Conservation (phyloP, 2,329 filamentous ascomycete species). For the Pyricularia sp. region DNA sequence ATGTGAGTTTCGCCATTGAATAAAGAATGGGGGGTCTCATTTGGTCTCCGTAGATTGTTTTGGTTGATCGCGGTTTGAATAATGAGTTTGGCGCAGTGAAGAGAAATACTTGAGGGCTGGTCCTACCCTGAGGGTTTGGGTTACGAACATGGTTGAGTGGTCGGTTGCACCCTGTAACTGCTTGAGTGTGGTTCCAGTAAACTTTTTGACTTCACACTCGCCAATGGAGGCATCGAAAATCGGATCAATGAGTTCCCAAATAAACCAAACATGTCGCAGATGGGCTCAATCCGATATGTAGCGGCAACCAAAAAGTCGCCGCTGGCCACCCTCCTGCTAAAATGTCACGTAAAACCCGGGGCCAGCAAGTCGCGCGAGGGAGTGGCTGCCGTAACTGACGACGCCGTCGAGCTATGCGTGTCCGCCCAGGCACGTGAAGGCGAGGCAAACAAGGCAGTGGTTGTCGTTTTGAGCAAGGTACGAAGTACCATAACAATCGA, state of each 20-base stretch:
- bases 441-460: conserved; percentile 59
- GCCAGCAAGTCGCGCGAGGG: conserved; percentile 53
- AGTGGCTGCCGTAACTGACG: conserved; percentile 43
- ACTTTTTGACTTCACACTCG: background rate
- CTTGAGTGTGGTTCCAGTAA: background rate
- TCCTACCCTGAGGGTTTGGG: background rate
- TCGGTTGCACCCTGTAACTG: background rate
- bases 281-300: conserved; percentile 36
- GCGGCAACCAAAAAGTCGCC: conserved; percentile 35
- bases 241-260: background rate
- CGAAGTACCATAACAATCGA: conserved; percentile 28
- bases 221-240: background rate
- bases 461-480: conserved; percentile 52
- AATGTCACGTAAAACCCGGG: conserved; percentile 60
- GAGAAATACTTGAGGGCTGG: background rate
- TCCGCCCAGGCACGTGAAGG: conserved; percentile 56
- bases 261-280: conserved; percentile 6
- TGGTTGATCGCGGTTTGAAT: background rate
- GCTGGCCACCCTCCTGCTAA: conserved; percentile 42
- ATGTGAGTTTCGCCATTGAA: background rate
- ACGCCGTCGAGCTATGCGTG: conserved; percentile 55
- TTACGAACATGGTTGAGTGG: background rate
- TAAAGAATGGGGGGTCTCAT: background rate
- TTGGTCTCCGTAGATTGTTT: background rate
- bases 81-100: background rate